A percentile compares a stretch with the other conserved stretches of the same genome.
These are phyloP conservation scores for Barnettozyma hawaiiensis DNA, from an alignment of 1,139 yeast species.

Conservation along the genomic window DNA sequence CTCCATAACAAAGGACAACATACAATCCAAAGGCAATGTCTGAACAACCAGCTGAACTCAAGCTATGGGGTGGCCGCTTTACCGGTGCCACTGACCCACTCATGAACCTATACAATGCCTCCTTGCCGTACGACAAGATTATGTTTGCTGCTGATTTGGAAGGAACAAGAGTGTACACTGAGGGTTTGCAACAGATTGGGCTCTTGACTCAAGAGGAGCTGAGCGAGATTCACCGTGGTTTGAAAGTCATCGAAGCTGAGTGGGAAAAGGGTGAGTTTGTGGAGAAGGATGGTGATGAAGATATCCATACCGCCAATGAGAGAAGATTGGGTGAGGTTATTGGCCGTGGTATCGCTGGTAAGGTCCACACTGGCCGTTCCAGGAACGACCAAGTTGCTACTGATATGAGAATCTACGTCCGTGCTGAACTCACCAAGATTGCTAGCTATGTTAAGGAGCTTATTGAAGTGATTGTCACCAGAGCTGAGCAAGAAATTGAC, in stretches of 20 bases:
- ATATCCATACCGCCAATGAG: conserved; percentile 97
- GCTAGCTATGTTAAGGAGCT: conserved; percentile 54
- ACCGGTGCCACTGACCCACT: conserved; percentile 96
- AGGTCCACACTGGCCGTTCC: conserved; percentile 97
- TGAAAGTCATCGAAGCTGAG: conserved; percentile 63
- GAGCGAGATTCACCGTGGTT: conserved; percentile 73
- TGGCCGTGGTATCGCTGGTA: conserved; percentile 91
- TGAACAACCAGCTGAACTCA: conserved; percentile 46
- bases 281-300: conserved; percentile 93
- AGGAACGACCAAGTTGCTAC: conserved; percentile 99
- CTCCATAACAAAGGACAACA: too few species aligned
- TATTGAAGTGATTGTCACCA: conserved; percentile 57
- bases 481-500: conserved; percentile 84
- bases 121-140: conserved; percentile 88
- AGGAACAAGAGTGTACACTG: conserved; percentile 90
- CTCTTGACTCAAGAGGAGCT: conserved; percentile 69
- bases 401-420: conserved; percentile 91
- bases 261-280: conserved; percentile 74
- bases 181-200: conserved; percentile 76
- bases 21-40: conserved; percentile 26
- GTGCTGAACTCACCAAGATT: conserved; percentile 63
- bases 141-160: conserved; percentile 93
- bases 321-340: conserved; percentile 94
- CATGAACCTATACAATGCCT: conserved; percentile 95
- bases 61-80: conserved; percentile 98